Conservation (phyloP, 345 rosid genomes). For the Adansonia digitata region DNA sequence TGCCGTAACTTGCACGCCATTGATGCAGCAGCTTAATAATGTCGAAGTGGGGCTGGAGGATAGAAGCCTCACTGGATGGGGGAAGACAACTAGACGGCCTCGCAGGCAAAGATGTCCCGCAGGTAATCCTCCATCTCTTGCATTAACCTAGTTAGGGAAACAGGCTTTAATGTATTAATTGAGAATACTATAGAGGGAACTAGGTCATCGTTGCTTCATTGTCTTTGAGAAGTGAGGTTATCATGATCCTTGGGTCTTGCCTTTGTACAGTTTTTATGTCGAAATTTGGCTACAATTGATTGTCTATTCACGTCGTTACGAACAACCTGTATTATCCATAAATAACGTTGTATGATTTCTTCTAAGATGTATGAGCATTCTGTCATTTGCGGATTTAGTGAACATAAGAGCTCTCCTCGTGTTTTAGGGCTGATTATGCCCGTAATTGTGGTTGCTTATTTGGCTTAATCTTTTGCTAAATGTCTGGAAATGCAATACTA, state of each 20-base stretch:
- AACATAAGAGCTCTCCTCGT: neutral
- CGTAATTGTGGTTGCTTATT: neutral
- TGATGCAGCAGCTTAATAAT: slow-evolving; percentile 49
- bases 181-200: slow-evolving; percentile 30
- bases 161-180: slow-evolving; percentile 22
- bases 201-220: slow-evolving; percentile 16
- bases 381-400: neutral
- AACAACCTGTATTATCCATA: slow-evolving; percentile 34
- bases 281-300: slow-evolving; percentile 35
- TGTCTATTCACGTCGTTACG: slow-evolving; percentile 32
- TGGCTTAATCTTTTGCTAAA: neutral
- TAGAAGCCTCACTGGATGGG: slow-evolving; percentile 83
- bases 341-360: slow-evolving; percentile 51
- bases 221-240: slow-evolving; percentile 19
- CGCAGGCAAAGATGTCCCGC: slow-evolving; percentile 86
- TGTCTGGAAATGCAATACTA: neutral
- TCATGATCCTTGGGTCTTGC: slow-evolving; percentile 27
- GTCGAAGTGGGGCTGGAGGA: slow-evolving; percentile 70
- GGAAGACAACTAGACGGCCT: slow-evolving; percentile 84
- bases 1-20: slow-evolving; percentile 37
- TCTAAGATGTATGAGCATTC: slow-evolving; percentile 21
- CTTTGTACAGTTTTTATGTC: slow-evolving; percentile 43
- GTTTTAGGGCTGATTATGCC: neutral
- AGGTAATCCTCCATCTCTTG: slow-evolving; percentile 55
- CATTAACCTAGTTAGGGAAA: slow-evolving; percentile 37